Percentiles rank a stretch among this genome's conserved stretches.
phyloP scores from a whole-genome alignment of 2,329 filamentous ascomycete genomes.

The Venturia effusa region DNA sequence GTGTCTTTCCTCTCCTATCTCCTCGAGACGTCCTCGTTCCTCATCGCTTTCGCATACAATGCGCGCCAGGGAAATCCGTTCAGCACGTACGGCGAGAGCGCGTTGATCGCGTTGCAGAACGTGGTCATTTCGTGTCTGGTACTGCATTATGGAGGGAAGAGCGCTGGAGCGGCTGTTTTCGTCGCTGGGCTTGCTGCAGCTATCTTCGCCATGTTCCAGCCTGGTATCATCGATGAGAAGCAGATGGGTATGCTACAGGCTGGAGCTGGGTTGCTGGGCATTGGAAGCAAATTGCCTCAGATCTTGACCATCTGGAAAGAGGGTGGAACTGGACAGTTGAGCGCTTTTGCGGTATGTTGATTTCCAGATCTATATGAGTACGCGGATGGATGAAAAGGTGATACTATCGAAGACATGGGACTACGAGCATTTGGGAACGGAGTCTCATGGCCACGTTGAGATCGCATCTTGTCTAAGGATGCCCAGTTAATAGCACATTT shows the following conservation, averaged over 20 bases:
- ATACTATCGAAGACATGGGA: too few relatives aligned
- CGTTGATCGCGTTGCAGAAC: constrained; percentile 85
- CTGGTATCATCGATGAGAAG: constrained; percentile 53
- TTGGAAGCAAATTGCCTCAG: constrained; percentile 89
- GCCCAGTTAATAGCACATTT: not conserved
- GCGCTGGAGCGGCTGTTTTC: constrained; percentile 60
- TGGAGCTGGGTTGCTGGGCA: constrained; percentile 68
- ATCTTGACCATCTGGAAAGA: constrained; percentile 76
- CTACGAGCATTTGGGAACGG: too few relatives aligned
- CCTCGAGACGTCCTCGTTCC: constrained; percentile 78
- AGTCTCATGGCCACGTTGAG: too few relatives aligned
- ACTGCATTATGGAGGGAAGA: constrained; percentile 66
- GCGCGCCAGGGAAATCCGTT: constrained; percentile 85
- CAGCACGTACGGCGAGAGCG: constrained; percentile 92
- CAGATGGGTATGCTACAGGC: constrained; percentile 68
- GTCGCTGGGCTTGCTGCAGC: constrained; percentile 63
- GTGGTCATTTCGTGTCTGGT: constrained; percentile 80
- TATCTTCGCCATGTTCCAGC: constrained; percentile 59
- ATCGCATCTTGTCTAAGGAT: too few relatives aligned
- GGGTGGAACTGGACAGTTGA: constrained; percentile 88
- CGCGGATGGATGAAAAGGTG: too few relatives aligned
- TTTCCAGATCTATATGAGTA: constrained; percentile 1
- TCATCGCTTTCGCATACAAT: constrained; percentile 89
- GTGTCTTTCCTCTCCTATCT: constrained; percentile 85
- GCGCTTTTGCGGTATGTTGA: constrained; percentile 77